phyloP scores from a whole-genome alignment of 2,329 filamentous ascomycete species.

The Torrubiellomyces zombiae region DNA sequence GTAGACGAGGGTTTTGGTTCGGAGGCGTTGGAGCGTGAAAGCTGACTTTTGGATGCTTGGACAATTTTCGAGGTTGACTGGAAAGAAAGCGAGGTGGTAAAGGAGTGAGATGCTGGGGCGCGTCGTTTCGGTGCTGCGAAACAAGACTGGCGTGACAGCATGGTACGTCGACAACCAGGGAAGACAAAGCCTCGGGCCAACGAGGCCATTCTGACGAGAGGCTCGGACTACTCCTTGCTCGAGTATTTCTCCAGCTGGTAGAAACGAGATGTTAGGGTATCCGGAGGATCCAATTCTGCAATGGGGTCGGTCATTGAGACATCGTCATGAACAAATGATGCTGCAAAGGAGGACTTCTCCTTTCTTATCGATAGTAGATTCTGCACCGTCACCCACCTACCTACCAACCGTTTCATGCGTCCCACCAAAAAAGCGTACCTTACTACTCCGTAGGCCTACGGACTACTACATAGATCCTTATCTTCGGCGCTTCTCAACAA shows the following conservation, averaged over 20 bases:
- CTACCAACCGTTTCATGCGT: constrained; percentile 4
- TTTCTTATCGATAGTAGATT: neutral
- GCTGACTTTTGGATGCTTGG: constrained; percentile 7
- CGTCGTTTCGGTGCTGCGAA: constrained; percentile 8
- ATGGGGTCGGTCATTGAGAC: neutral
- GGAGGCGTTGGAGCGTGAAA: constrained; percentile 3
- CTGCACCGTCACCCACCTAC: neutral
- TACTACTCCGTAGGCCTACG: constrained; percentile 7
- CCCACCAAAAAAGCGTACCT: constrained; percentile 16
- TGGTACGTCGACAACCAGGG: constrained; percentile 10
- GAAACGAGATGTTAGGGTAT: neutral
- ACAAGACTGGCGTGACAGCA: constrained; percentile 6
- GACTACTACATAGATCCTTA: constrained; percentile 11
- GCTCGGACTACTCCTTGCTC: no score
- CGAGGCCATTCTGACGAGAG: constrained; percentile 12
- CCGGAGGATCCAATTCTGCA: neutral
- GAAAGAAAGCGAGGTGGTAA: constrained; percentile 12
- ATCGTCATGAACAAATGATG: neutral
- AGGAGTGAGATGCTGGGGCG: constrained; percentile 10
- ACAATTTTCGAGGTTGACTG: constrained; percentile 7
- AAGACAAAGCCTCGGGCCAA: constrained; percentile 14
- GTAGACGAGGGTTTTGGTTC: constrained; percentile 6
- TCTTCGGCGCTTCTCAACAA: constrained; percentile 18
- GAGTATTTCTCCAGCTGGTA: no score
- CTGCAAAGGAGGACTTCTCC: neutral